Conservation (phyloP, 495 filamentous ascomycete species). For the Jackrogersella multiformis region DNA sequence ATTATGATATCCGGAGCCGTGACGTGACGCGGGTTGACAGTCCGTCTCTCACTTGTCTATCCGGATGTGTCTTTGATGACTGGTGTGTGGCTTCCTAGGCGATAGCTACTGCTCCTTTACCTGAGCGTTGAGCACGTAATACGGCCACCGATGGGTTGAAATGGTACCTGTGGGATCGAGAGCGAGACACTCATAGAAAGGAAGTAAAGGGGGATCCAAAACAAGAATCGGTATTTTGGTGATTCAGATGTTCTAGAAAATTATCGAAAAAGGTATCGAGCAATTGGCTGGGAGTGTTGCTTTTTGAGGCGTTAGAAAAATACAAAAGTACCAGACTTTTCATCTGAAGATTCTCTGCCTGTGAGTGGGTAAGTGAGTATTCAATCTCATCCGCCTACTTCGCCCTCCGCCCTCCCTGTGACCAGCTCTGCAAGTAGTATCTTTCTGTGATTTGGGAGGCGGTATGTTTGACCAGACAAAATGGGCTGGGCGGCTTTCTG, state of each 20-base stretch:
- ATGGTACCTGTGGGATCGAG: slow-evolving; percentile 23
- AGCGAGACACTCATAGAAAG: slow-evolving; percentile 17
- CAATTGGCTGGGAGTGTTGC: slow-evolving; percentile 6
- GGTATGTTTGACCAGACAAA: slow-evolving; percentile 18
- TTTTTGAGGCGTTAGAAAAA: slow-evolving; percentile 26
- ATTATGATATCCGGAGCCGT: slow-evolving; percentile 2
- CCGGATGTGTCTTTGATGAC: slow-evolving; percentile 33
- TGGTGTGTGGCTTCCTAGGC: slow-evolving; percentile 7
- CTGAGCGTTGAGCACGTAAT: background rate
- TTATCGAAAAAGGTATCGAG: slow-evolving; percentile 28
- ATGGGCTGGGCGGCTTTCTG: slow-evolving; percentile 16
- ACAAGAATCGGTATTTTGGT: slow-evolving; percentile 18
- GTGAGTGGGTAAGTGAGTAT: slow-evolving; percentile 34
- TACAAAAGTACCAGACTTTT: slow-evolving; percentile 12
- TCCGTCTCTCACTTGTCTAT: slow-evolving; percentile 36
- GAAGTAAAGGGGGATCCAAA: slow-evolving; percentile 19
- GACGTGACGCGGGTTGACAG: slow-evolving; percentile 18
- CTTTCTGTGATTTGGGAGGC: slow-evolving; percentile 24
- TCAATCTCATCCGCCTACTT: slow-evolving; percentile 25
- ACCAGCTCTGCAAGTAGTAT: slow-evolving; percentile 11
- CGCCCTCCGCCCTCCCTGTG: slow-evolving; percentile 4
- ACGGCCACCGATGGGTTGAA: slow-evolving; percentile 16
- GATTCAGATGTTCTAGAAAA: slow-evolving; percentile 29
- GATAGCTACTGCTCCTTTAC: slow-evolving; percentile 9
- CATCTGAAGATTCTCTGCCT: slow-evolving; percentile 30